Conservation (phyloP, 169 alveolate genomes). For the Plasmodium yoelii region DNA sequence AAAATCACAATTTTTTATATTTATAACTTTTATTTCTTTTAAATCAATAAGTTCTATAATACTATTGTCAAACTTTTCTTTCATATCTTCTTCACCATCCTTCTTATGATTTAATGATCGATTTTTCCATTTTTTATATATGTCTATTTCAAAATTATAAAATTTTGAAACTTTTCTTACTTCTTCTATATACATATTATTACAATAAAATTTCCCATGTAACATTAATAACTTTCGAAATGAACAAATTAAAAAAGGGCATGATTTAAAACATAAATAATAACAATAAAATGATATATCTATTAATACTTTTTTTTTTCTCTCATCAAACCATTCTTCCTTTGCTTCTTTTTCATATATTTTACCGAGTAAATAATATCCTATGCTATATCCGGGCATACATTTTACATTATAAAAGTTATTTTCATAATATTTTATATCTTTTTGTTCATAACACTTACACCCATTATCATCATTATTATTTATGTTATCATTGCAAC, state of each 20-base stretch:
- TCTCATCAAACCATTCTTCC: constrained; percentile 42
- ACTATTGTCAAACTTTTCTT: constrained; percentile 12
- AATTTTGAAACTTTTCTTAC: constrained; percentile 47
- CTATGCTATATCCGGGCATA: constrained; percentile 65
- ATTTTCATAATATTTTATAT: constrained; percentile 37
- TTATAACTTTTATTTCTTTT: constrained; percentile 15
- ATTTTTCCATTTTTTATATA: constrained; percentile 15
- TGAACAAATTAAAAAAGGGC: constrained; percentile 53
- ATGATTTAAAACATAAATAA: constrained; percentile 60
- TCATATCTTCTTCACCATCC: constrained; percentile 17
- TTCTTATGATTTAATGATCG: neutral
- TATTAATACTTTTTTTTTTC: constrained; percentile 53
- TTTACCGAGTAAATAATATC: constrained; percentile 64
- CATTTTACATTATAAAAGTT: constrained; percentile 38
- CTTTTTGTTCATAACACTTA: constrained; percentile 19
- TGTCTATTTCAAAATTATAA: constrained; percentile 25
- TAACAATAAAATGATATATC: constrained; percentile 59
- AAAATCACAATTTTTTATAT: constrained; percentile 31
- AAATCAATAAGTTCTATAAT: constrained; percentile 46
- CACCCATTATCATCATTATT: neutral
- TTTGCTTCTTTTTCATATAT: constrained; percentile 60
- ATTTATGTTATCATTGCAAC: constrained; percentile 1
- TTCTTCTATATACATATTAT: constrained; percentile 34
- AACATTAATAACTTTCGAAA: constrained; percentile 26
- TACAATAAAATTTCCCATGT: constrained; percentile 50